Conservation (phyloP, 139 green algal genomes). For the Chlorella sp. region DNA sequence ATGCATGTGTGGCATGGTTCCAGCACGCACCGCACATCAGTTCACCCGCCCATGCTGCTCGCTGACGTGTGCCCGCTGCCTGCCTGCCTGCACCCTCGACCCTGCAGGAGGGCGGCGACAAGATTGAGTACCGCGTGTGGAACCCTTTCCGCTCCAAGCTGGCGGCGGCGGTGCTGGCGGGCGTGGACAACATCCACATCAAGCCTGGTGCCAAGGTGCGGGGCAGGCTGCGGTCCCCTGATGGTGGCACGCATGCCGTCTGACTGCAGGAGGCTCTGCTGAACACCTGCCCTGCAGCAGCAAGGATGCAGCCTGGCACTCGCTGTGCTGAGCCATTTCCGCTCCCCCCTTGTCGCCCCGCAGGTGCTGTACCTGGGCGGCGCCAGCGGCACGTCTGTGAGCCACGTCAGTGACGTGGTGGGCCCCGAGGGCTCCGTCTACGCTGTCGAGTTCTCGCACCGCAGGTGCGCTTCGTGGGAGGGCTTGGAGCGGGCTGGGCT, state of each 20-base stretch:
- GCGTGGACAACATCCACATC: conserved; percentile 99
- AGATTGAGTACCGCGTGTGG: conserved; percentile 99
- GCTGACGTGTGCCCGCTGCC: no score
- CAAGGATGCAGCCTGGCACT: neutral
- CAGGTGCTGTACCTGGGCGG: conserved; percentile 96
- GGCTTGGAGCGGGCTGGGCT: no score
- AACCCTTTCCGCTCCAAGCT: conserved; percentile 99
- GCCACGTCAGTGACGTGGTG: conserved; percentile 92
- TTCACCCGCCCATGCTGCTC: neutral
- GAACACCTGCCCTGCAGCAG: no score
- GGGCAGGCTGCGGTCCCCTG: neutral
- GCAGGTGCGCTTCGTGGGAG: conserved; percentile 38
- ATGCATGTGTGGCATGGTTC: no score
- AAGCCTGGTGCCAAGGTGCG: conserved; percentile 87
- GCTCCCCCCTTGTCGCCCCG: no score
- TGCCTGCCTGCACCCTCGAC: no score
- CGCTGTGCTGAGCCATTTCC: neutral
- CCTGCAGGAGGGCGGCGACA: conserved; percentile 67
- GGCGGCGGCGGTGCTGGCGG: conserved; percentile 95
- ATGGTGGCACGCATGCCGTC: neutral
- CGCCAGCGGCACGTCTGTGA: conserved; percentile 92
- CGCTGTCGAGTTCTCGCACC: conserved; percentile 99
- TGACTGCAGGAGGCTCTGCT: no score
- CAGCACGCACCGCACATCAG: no score
- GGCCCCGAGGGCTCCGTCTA: conserved; percentile 96